Conservation (phyloP, 169 alveolate genomes). For the Babesia ovis region DNA sequence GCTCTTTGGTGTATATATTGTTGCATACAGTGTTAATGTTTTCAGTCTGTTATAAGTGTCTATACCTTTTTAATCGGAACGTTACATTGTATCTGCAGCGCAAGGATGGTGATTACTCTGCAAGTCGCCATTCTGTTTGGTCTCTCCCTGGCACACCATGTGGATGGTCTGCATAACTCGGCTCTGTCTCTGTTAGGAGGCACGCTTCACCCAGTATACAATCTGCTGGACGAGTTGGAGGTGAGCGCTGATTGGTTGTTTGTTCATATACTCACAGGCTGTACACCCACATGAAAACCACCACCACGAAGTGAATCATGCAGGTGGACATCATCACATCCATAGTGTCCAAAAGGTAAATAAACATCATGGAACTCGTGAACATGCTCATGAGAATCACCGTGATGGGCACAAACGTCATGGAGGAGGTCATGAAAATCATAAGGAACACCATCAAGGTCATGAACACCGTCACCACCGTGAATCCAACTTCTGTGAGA, state of each 20-base stretch:
- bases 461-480: background rate
- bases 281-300: background rate
- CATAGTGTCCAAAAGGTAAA: too few species aligned
- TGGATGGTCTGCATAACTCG: background rate
- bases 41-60: too few species aligned
- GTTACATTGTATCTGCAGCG: too few species aligned
- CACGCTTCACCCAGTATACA: background rate
- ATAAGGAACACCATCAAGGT: background rate
- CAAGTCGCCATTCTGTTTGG: background rate
- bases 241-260: background rate
- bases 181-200: slow-evolving; percentile 22
- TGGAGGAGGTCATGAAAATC: background rate
- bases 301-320: background rate
- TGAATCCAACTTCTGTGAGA: slow-evolving; percentile 19
- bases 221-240: slow-evolving; percentile 20
- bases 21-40: too few species aligned
- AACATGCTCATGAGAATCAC: background rate
- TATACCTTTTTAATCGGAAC: too few species aligned
- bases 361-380: background rate
- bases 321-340: background rate
- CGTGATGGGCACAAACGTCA: background rate
- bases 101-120: slow-evolving; percentile 2
- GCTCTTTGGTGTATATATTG: too few species aligned
- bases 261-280: background rate
- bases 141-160: background rate